Evolutionary conservation across 768 basidiomycete genomes (phyloP).

Genomic region (Pisolithus microcarpus): DNA sequence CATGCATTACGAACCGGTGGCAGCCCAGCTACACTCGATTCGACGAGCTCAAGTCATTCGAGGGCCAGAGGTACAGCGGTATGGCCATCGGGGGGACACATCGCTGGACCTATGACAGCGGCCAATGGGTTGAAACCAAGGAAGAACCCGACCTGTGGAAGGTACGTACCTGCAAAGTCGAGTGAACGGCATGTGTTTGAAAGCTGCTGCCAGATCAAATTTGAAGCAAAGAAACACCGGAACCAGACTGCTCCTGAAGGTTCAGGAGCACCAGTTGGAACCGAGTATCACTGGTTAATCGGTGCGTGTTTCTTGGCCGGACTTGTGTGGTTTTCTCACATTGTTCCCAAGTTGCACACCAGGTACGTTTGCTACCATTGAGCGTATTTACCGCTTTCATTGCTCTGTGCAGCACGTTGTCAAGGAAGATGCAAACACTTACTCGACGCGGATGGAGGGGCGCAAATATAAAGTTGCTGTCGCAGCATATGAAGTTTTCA

Average conservation of each 20-base stretch:
- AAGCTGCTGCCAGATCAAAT: not conserved
- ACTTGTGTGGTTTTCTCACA: not conserved
- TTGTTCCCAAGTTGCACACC: not conserved
- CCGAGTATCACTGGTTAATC: conserved; percentile 5
- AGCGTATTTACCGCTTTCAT: not conserved
- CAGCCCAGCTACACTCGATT: not conserved
- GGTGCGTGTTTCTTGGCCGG: not conserved
- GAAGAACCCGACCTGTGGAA: conserved; percentile 7
- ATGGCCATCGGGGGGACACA: conserved; percentile 2
- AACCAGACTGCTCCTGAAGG: not conserved
- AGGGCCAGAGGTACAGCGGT: conserved; percentile 1
- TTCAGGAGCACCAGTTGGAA: conserved; percentile 2
- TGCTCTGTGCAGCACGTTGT: conserved; percentile 4
- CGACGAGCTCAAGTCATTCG: conserved; percentile 3
- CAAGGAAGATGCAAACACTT: conserved; percentile 9
- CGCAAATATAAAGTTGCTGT: conserved; percentile 7
- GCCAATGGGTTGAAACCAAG: conserved; percentile 8
- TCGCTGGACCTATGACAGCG: conserved; percentile 3
- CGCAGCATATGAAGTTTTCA: not conserved
- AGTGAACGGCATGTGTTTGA: not conserved
- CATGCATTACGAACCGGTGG: not conserved
- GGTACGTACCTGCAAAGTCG: not conserved
- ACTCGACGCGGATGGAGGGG: conserved; percentile 8
- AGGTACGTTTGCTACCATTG: not conserved
- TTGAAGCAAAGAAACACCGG: conserved; percentile 2